A percentile compares a stretch with the other conserved stretches of the same genome.
phyloP scores from a whole-genome alignment of 164 flowering plant species.

The grape (Vitis vinifera) region ASM3070453v1 NC_081805.1:649001-649500 shows the following conservation, averaged over 20 bases:
- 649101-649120: not conserved
- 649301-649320: slow-evolving; percentile 99
- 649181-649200: too few species aligned
- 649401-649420: slow-evolving; percentile 36
- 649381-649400: slow-evolving; percentile 96
- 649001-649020: slow-evolving; percentile 66
- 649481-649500: not conserved
- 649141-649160: not conserved
- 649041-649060: slow-evolving; percentile 86
- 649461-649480: too few species aligned
- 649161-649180: not conserved
- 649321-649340: slow-evolving; percentile 87
- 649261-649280: slow-evolving; percentile 83
- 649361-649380: slow-evolving; percentile 95
- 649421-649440: too few species aligned
- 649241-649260: slow-evolving; percentile 97
- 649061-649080: slow-evolving; percentile 90
- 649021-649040: slow-evolving; percentile 86
- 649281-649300: slow-evolving; percentile 85
- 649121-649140: too few species aligned
- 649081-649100: slow-evolving; percentile 62
- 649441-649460: too few species aligned
- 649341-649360: slow-evolving; percentile 91
- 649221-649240: slow-evolving; percentile 96
- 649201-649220: slow-evolving; percentile 4